Evolutionary conservation across 2,329 filamentous ascomycete species (phyloP), one percentile per base, ranked within the genome.

Genomic region (Colletotrichum liaoningense): DNA sequence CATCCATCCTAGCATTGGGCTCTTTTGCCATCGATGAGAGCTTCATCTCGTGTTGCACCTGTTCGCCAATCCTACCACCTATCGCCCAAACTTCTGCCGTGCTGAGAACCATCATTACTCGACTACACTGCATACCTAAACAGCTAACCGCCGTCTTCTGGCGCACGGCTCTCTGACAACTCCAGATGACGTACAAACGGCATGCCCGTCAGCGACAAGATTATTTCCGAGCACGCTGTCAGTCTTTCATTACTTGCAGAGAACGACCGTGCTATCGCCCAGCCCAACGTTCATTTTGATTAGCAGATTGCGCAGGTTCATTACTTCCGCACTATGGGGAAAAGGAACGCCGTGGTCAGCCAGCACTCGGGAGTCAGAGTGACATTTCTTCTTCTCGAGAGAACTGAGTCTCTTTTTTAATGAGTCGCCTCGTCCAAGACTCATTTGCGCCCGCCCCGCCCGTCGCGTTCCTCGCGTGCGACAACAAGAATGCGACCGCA

Each of bases 141-240:
- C 33, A 35, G 1, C 33, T 42, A 59, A 65, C 35, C 35, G 12
- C 35, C 22, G 6, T 30, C 35, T 14, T 35, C 16, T 9, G 16
- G 38, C 28, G 55, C 38, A 60, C 42, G 38, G 42, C 38, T 52
- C 11, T 24, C 35, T 33, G n/a, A 28, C 2, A 59, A 64, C 30
- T 72, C 65, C 69, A 58, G 59, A 72, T 64, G 69, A 69, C 14
- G 38, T 54, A 49, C 26, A n/a, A 14, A 67, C 57, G 54, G 16
- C 49, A 9, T 38, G 35, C 57, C 46, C 42, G 22, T 33, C 24
- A 14, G 30, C 33, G 54, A 66, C 26, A 30, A 66, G 54, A 46
- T 33, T 16, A 33, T 46, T 28, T 22, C 28, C 24, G 33, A 57
- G 35, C 52, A 28, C 38, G 59, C 19, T 12, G 24, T 28, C 16